Base-by-base conservation (phyloP, 306 rosid species). In the Citrullus colocynthis region DNA sequence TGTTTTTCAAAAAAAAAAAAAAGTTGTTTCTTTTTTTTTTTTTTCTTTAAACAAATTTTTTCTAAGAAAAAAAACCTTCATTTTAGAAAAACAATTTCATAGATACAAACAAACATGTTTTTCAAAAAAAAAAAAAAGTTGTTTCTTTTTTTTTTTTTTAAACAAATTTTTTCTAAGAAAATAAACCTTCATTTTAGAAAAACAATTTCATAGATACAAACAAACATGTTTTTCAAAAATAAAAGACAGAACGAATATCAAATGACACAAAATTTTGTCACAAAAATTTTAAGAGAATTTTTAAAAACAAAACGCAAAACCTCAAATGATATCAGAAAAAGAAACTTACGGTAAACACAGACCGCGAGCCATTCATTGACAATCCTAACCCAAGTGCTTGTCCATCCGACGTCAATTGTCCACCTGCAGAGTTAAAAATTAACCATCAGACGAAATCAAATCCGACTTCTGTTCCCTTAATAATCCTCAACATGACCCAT, bases 341-440 rank as follows among this genome's bases (percentile, higher is more conserved):
- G 34, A 55, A 49, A 80, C 98, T 90, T 91, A 96, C 99, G 73
- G 83, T 91, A 96, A 7, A 96, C 90, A 83, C 96, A 91, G 59
- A 91, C 99, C 17, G 98, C 96, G 69, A 96, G 84, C 99, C 98
- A 96, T 77, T 96, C 99, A 80, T 96, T 96, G 13, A 91, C 93
- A 67, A 91, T 89, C 86, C 93, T 89, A 83, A 96, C 98, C 98
- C 98, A 96, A 17, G 96, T 83, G 80, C 99, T 96, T 79, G 97
- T 91, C 99, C 99, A 96, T 0, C 99, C 98, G 28, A 92, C 98
- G 80, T 92, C 99, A 81, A 96, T 89, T 57, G 98, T 89, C 97
- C 97, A 96, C 87, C 99, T 92, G 87, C 81, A 81, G 17, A 10
- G 55, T 20, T 65, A 1, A 70, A 65, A 59, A n/a, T 6, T 17